phyloP scores from a whole-genome alignment of 805 yeast genomes.

The Cyberlindnera nakhonratchasimensis region DNA sequence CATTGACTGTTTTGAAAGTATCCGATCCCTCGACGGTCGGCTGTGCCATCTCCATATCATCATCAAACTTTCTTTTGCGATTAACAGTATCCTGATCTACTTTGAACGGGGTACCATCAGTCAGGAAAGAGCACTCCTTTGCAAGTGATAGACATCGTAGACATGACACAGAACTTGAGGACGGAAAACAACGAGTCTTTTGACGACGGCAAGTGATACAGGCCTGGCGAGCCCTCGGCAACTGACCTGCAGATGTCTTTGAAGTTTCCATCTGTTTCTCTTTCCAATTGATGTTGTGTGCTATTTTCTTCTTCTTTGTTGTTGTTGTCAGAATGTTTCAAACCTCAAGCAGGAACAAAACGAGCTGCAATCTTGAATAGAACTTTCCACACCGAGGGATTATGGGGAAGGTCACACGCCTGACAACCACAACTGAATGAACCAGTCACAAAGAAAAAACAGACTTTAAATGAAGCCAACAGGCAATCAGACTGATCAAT shows the following conservation, averaged over 20 bases:
- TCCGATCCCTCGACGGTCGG: constrained; percentile 15
- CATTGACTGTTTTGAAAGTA: constrained; percentile 7
- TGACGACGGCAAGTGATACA: constrained; percentile 53
- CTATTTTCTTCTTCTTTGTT: neutral
- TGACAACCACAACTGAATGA: too few species aligned
- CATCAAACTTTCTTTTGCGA: constrained; percentile 14
- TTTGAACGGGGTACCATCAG: constrained; percentile 18
- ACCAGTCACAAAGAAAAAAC: too few species aligned
- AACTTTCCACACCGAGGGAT: too few species aligned
- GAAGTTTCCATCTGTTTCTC: neutral
- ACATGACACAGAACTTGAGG: constrained; percentile 44
- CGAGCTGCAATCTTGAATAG: too few species aligned
- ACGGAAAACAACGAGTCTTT: constrained; percentile 60
- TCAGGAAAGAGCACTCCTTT: constrained; percentile 37
- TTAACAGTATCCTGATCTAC: constrained; percentile 10
- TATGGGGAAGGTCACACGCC: too few species aligned
- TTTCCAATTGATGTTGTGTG: neutral
- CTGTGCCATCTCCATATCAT: constrained; percentile 12
- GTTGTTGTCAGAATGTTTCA: too few species aligned
- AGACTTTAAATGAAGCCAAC: too few species aligned
- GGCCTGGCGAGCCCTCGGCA: constrained; percentile 45
- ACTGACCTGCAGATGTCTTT: constrained; percentile 4
- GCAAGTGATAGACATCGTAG: constrained; percentile 55
- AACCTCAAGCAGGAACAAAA: too few species aligned
- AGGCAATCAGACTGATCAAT: too few species aligned